Conservation (phyloP, 148 eudicot genomes). For the Amaranthus hypochondriacus region DNA sequence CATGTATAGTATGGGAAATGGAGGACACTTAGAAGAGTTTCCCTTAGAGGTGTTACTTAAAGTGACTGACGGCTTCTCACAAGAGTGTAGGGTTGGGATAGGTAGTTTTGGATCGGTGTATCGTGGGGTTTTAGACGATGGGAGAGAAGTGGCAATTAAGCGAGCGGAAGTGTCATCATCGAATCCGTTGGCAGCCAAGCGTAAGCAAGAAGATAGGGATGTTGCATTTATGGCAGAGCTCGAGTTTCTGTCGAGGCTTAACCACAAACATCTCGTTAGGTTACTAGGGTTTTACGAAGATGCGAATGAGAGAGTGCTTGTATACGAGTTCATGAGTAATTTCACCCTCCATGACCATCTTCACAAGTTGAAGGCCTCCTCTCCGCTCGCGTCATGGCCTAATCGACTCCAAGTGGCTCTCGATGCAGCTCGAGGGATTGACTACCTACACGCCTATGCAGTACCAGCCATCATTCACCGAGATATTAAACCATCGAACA, state of each 20-base stretch:
- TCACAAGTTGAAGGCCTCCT: slow-evolving; percentile 43
- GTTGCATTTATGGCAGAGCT: slow-evolving; percentile 67
- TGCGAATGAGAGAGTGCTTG: slow-evolving; percentile 48
- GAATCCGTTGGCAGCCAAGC: slow-evolving; percentile 5
- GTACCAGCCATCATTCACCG: slow-evolving; percentile 79
- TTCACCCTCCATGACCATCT: slow-evolving; percentile 70
- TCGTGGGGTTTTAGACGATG: slow-evolving; percentile 44
- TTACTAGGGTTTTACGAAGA: slow-evolving; percentile 72
- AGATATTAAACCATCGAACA: slow-evolving; percentile 87
- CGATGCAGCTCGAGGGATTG: slow-evolving; percentile 84
- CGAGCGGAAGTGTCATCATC: slow-evolving; percentile 43
- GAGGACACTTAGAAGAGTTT: slow-evolving; percentile 58
- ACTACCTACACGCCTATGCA: slow-evolving; percentile 79
- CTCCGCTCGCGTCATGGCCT: slow-evolving; percentile 58
- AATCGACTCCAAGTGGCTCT: slow-evolving; percentile 59
- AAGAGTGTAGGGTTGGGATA: slow-evolving; percentile 51
- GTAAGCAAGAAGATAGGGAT: slow-evolving; percentile 59
- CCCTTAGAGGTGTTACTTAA: slow-evolving; percentile 38
- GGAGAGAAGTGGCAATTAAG: slow-evolving; percentile 66
- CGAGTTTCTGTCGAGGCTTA: slow-evolving; percentile 66
- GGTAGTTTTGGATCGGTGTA: slow-evolving; percentile 93
- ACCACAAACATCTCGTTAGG: slow-evolving; percentile 74
- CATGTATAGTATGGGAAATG: slow-evolving; percentile 52
- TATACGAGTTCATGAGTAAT: slow-evolving; percentile 72
- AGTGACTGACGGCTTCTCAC: slow-evolving; percentile 67